These are phyloP conservation scores for Piloderma croceum DNA, from an alignment of 768 basidiomycete species.

Conservation along the genomic window DNA sequence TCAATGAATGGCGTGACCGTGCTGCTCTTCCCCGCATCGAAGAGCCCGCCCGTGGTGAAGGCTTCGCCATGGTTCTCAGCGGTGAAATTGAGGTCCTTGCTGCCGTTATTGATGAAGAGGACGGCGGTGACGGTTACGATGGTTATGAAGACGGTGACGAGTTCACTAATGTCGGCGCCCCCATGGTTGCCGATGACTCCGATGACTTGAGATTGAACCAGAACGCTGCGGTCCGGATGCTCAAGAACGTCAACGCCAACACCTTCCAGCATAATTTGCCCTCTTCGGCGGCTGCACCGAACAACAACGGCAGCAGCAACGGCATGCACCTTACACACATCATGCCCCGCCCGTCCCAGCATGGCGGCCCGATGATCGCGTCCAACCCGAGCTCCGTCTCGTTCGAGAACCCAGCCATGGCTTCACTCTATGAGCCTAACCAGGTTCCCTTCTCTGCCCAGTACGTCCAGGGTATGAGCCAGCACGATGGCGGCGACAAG, in stretches of 20 bases:
- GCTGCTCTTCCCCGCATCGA: constrained; percentile 66
- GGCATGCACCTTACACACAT: constrained; percentile 21
- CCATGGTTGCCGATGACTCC: constrained; percentile 22
- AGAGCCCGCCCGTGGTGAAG: constrained; percentile 67
- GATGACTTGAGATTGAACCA: constrained; percentile 30
- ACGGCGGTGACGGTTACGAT: constrained; percentile 30
- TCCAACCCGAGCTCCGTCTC: constrained; percentile 37
- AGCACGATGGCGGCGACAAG: constrained; percentile 1
- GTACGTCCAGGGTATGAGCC: not conserved
- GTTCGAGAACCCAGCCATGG: constrained; percentile 50
- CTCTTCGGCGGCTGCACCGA: no score
- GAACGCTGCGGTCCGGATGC: constrained; percentile 28
- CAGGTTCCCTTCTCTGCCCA: constrained; percentile 21
- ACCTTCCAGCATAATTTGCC: constrained; percentile 34
- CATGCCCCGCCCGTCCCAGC: constrained; percentile 18
- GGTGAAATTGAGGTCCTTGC: constrained; percentile 68
- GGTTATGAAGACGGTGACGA: constrained; percentile 31
- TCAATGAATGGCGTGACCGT: constrained; percentile 90
- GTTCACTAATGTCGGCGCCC: constrained; percentile 35
- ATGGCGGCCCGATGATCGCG: constrained; percentile 41
- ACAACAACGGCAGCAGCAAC: no score
- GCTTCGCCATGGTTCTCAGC: constrained; percentile 61
- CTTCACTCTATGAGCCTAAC: constrained; percentile 37
- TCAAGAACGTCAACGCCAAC: constrained; percentile 30
- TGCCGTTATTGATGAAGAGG: constrained; percentile 50